These are phyloP conservation scores for Trichosporon coremiiforme DNA, from an alignment of 1,284 basidiomycete species.

Conservation along the genomic window DNA sequence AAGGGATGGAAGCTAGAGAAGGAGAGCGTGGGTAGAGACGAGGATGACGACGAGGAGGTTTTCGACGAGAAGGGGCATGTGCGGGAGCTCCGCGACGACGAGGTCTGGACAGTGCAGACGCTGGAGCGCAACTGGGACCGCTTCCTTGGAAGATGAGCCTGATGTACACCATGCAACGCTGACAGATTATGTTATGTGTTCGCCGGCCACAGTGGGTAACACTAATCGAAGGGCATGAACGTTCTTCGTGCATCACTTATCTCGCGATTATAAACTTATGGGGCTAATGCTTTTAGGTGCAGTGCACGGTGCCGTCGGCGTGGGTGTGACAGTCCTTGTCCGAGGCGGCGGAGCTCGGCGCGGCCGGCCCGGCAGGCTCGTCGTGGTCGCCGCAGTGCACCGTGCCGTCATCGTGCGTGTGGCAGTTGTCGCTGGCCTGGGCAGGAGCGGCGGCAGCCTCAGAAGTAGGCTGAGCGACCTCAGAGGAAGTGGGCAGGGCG, in stretches of 20 bases:
- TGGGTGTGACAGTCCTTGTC: constrained; percentile 48
- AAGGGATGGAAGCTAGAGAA: constrained; percentile 51
- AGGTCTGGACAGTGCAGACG: constrained; percentile 43
- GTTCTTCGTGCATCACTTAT: neutral
- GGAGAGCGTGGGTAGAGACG: constrained; percentile 33
- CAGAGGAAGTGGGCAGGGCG: neutral
- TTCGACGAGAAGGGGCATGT: constrained; percentile 29
- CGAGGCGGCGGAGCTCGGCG: neutral
- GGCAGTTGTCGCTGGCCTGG: neutral
- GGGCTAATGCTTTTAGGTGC: neutral
- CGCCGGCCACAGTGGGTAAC: neutral
- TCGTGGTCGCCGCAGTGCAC: too few species aligned
- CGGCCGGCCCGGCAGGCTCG: too few species aligned
- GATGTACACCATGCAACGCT: too few species aligned
- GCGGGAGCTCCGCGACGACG: constrained; percentile 20
- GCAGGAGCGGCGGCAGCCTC: constrained; percentile 10
- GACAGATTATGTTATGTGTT: too few species aligned
- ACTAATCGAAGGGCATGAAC: too few species aligned
- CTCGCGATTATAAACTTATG: too few species aligned
- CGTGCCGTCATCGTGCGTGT: too few species aligned
- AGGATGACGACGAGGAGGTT: constrained; percentile 36
- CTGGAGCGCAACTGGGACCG: constrained; percentile 56
- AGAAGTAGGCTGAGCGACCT: too few species aligned
- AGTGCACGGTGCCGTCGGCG: constrained; percentile 39
- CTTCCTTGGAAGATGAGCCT: constrained; percentile 42